Evolutionary conservation across 805 yeast genomes (phyloP).

Genomic region (Metschnikowia kunwiensis): DNA sequence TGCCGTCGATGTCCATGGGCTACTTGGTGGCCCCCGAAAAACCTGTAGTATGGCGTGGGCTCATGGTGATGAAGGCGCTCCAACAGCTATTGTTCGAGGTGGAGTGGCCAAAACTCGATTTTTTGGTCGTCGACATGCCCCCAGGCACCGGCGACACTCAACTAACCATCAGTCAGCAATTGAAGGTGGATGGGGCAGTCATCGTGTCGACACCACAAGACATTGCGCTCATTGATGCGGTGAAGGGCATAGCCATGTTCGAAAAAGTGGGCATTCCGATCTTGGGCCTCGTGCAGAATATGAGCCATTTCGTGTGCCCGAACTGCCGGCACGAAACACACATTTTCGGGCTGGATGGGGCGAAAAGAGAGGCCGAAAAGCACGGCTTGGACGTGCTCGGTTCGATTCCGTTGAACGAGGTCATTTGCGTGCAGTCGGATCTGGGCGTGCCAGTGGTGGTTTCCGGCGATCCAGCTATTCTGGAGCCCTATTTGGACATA

Average conservation of each 20-base stretch:
- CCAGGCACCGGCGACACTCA: conserved; percentile 93
- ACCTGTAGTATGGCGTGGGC: conserved; percentile 82
- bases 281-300: conserved; percentile 75
- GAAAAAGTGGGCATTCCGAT: conserved; percentile 68
- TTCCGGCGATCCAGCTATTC: conserved; percentile 31
- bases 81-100: conserved; percentile 84
- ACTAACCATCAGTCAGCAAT: conserved; percentile 73
- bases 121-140: conserved; percentile 77
- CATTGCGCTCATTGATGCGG: conserved; percentile 74
- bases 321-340: conserved; percentile 71
- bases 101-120: conserved; percentile 65
- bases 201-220: conserved; percentile 87
- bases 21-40: conserved; percentile 63
- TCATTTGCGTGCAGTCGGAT: conserved; percentile 61
- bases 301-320: conserved; percentile 76
- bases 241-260: conserved; percentile 78
- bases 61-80: conserved; percentile 82
- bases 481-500: conserved; percentile 46
- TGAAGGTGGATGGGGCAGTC: conserved; percentile 74
- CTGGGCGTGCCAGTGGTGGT: conserved; percentile 61
- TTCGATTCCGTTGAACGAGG: conserved; percentile 61
- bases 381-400: conserved; percentile 55
- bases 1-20: conserved; percentile 89
- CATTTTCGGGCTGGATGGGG: conserved; percentile 68
- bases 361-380: conserved; percentile 47